Conservation (phyloP, 345 rosid genomes). For the Ceriops zippeliana region DNA sequence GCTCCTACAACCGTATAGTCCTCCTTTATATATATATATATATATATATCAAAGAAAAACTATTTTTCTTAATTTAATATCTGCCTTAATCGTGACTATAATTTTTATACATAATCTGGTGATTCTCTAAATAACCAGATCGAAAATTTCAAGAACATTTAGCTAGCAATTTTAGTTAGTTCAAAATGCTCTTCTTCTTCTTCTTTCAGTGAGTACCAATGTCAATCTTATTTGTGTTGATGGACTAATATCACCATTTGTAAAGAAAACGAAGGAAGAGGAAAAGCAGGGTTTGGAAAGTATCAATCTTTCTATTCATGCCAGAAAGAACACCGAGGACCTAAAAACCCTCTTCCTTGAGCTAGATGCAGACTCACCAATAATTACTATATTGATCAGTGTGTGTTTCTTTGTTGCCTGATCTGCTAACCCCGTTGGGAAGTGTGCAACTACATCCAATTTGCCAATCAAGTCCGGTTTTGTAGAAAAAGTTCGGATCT, state of each 20-base stretch:
- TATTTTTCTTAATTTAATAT: background rate
- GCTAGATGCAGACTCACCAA: background rate
- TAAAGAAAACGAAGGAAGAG: background rate
- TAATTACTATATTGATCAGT: background rate
- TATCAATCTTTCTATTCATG: background rate
- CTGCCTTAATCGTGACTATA: conserved; percentile 22
- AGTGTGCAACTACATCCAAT: background rate
- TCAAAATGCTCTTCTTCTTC: background rate
- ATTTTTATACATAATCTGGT: conserved; percentile 4
- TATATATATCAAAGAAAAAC: too few species aligned
- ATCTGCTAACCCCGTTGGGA: conserved; percentile 6
- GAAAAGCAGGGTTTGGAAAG: background rate
- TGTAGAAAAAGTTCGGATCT: too few species aligned
- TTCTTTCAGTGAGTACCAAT: background rate
- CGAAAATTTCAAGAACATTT: conserved; percentile 6
- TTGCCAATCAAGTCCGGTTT: too few species aligned
- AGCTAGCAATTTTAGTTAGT: background rate
- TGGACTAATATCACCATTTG: background rate
- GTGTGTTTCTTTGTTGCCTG: conserved; percentile 14
- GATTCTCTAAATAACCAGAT: conserved; percentile 3
- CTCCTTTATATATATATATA: background rate
- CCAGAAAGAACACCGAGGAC: background rate
- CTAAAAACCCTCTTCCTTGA: background rate
- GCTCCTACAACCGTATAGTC: conserved; percentile 28
- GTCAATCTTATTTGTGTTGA: background rate